phyloP scores from a whole-genome alignment of 345 rosid species.

The Lepidium didymum region DNA sequence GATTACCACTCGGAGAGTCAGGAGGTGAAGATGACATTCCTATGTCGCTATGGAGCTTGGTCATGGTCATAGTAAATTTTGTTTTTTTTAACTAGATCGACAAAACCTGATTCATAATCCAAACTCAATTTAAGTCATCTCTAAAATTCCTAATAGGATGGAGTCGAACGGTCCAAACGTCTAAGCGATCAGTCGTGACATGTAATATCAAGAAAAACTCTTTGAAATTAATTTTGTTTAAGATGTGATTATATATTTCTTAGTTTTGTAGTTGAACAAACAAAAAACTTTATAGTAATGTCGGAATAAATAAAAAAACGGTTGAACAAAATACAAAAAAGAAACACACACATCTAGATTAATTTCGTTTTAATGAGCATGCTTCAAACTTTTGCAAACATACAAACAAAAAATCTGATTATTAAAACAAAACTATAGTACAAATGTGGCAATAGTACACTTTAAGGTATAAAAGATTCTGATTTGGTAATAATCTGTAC shows the following conservation, averaged over 20 bases:
- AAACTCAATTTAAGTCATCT: too few relatives aligned
- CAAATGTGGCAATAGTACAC: not conserved
- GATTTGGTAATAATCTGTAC: not conserved
- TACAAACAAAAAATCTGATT: not conserved
- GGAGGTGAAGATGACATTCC: too few relatives aligned
- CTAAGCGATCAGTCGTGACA: too few relatives aligned
- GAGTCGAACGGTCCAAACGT: too few relatives aligned
- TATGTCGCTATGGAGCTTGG: too few relatives aligned
- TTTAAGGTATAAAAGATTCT: not conserved
- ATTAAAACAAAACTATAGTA: not conserved
- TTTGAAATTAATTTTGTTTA: too few relatives aligned
- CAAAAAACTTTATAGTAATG: not conserved
- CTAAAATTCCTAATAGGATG: too few relatives aligned
- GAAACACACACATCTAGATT: not conserved
- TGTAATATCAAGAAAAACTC: too few relatives aligned
- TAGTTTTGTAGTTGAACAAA: not conserved
- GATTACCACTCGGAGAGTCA: too few relatives aligned
- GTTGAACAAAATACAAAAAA: slow-evolving; percentile 4
- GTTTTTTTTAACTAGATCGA: too few relatives aligned
- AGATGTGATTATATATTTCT: not conserved
- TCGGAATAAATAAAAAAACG: not conserved
- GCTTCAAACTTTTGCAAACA: not conserved
- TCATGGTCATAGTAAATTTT: too few relatives aligned
- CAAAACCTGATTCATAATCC: too few relatives aligned
- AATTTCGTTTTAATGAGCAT: not conserved